Evolutionary conservation across 2,329 filamentous ascomycete species (phyloP), one percentile per base, ranked within the genome.

Genomic region (Fusarium napiforme): DNA sequence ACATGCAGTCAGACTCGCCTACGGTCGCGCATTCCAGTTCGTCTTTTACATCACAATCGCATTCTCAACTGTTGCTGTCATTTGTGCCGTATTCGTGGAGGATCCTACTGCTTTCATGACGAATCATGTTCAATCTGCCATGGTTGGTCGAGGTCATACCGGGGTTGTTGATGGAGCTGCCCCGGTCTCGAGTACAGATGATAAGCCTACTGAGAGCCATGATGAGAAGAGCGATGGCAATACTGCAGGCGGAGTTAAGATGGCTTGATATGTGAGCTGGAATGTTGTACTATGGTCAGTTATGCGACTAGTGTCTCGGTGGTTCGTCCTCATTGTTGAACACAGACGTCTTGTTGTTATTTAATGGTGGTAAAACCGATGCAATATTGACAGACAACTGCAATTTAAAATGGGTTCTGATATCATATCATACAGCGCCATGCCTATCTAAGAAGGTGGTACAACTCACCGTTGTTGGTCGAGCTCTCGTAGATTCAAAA

Each of bases 81-180:
- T 69, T 11, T 68, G 64, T 14, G 60, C 67, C 8, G 4, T 69
- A 2, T 69, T 67, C 15, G 45, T 69, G 0, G 58, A 68, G 19
- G 67, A 69, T 16, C 64, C 67, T 0, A 66, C 58, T 23, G 39
- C 67, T 40, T 69, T 58, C 9, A 69, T 69, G 67, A 69, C 67
- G 1, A 69, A 69, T 14, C 67, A 69, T 8, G 52, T 69, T 18
- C 67, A 69, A 12, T 63, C 67, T 5, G 59, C 64, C 1, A 69
- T 69, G 67, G 19, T 57, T 0, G 39, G 49, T 18, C 34, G 50
- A 26, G 37, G 23, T 26, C 23, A 62, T 4, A 26, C 5, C 1
- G 23, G 15, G 2, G 59, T 37, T 4, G 30, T 43, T n/a, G 15
- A 32, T 6, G 40, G 12, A 5, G 4, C 37, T 16, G 21, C 16